A percentile compares a stretch with the other conserved stretches of the same genome.
Conservation (phyloP, 768 basidiomycete genomes). For the Lactifluus subvellereus region DNA sequence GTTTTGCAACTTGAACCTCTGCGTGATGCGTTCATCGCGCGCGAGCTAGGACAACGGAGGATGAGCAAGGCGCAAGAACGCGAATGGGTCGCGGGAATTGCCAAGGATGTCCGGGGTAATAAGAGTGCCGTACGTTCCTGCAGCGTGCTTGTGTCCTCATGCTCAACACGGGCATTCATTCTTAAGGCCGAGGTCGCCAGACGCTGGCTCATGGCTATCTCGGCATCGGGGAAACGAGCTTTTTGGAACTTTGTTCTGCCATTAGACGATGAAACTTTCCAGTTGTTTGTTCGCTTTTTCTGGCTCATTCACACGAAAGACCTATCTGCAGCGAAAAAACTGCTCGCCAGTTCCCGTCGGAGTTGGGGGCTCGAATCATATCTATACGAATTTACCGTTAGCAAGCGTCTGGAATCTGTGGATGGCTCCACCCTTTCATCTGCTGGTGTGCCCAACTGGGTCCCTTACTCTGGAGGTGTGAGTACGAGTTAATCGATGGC, state of each 20-base stretch:
- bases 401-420: neutral
- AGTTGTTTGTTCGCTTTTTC: slow-evolving; percentile 29
- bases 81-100: slow-evolving; percentile 1
- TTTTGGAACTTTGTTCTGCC: slow-evolving; percentile 4
- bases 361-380: slow-evolving; percentile 1
- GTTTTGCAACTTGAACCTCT: slow-evolving; percentile 3
- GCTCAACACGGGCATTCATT: neutral
- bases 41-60: neutral
- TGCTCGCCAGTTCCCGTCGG: slow-evolving; percentile 15
- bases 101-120: neutral
- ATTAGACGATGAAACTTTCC: neutral
- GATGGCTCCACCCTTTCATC: neutral
- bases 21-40: slow-evolving; percentile 6
- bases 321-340: neutral
- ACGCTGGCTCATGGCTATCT: slow-evolving; percentile 13
- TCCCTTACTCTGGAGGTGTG: neutral
- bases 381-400: neutral
- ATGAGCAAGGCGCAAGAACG: slow-evolving; percentile 11
- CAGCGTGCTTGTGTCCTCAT: neutral
- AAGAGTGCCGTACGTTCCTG: slow-evolving; percentile 9
- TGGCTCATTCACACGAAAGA: slow-evolving; percentile 22
- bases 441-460: neutral
- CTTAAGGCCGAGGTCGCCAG: neutral
- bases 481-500: neutral
- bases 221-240: slow-evolving; percentile 4